phyloP scores from a whole-genome alignment of 73 alveolate species.

The Durusdinium trenchii region DNA sequence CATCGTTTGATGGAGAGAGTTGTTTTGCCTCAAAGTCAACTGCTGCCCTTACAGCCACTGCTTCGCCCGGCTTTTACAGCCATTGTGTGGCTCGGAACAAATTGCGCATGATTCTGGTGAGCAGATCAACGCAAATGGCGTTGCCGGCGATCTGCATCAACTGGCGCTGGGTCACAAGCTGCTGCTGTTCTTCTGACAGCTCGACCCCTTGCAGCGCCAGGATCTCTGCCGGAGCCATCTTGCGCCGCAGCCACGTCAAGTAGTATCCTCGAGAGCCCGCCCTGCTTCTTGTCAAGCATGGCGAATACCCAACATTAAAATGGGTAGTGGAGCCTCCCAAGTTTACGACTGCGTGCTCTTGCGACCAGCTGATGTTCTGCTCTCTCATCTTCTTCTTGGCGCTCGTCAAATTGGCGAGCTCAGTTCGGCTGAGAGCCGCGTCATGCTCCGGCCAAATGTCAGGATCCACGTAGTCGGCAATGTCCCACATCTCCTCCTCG shows the following conservation, averaged over 20 bases:
- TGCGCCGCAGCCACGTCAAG: slow-evolving; percentile 14
- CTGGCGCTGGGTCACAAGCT: neutral
- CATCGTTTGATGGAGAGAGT: too few species aligned
- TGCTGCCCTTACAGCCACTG: too few species aligned
- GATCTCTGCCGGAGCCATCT: neutral
- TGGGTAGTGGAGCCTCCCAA: neutral
- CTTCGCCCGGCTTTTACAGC: too few species aligned
- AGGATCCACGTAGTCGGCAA: neutral
- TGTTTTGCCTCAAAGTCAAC: too few species aligned
- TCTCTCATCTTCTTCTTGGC: neutral
- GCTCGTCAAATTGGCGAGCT: neutral
- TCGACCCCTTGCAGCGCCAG: neutral
- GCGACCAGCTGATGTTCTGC: neutral
- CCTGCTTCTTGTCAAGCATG: neutral
- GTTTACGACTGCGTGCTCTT: neutral
- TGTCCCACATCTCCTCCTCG: neutral
- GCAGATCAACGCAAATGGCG: neutral
- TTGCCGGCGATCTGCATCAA: neutral
- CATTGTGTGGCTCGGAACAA: neutral
- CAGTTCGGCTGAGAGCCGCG: neutral
- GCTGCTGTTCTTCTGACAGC: neutral
- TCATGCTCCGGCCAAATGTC: neutral
- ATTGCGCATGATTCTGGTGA: neutral
- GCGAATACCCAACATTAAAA: neutral
- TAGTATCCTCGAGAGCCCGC: neutral